These are phyloP conservation scores for Daldinia childiae DNA, from an alignment of 495 filamentous ascomycete genomes.

Conservation along the genomic window DNA sequence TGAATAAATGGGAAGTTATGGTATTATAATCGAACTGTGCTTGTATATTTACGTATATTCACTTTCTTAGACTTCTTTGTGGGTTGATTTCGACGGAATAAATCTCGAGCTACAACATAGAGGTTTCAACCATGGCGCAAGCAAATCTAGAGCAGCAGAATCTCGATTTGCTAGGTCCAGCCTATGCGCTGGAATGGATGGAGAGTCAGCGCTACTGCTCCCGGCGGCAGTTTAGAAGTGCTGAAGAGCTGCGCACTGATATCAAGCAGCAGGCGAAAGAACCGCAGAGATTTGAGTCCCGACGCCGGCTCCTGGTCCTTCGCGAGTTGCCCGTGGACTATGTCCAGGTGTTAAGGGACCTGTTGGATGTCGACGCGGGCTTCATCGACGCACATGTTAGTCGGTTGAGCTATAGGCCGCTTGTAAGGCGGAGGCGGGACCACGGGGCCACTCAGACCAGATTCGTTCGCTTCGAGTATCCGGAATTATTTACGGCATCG, in stretches of 20 bases:
- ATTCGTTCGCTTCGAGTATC: conserved; percentile 49
- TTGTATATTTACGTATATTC: not conserved
- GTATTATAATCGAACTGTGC: not conserved
- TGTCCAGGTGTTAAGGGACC: conserved; percentile 23
- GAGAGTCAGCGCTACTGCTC: not conserved
- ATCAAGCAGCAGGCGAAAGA: not conserved
- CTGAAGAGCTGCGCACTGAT: conserved; percentile 27
- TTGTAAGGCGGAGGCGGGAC: conserved; percentile 1
- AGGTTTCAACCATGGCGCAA: not conserved
- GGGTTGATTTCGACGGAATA: not conserved
- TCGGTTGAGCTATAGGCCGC: conserved; percentile 42
- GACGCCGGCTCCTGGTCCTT: conserved; percentile 43
- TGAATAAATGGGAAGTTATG: not conserved
- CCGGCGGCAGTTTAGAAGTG: conserved; percentile 17
- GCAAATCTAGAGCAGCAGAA: not conserved
- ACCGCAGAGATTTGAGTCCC: not conserved
- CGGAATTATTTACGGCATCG: conserved; percentile 39
- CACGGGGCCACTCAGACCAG: not conserved
- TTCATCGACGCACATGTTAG: conserved; percentile 49
- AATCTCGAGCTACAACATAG: not conserved
- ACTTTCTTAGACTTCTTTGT: not conserved
- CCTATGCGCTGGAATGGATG: conserved; percentile 36
- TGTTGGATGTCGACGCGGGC: conserved; percentile 39
- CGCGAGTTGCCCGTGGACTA: conserved; percentile 41
- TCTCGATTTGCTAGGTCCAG: conserved; percentile 15